Evolutionary conservation across 371 early-diverging fungal genomes (phyloP), one percentile per base, ranked within the genome.

Genomic region (Batrachochytrium dendrobatidis): DNA sequence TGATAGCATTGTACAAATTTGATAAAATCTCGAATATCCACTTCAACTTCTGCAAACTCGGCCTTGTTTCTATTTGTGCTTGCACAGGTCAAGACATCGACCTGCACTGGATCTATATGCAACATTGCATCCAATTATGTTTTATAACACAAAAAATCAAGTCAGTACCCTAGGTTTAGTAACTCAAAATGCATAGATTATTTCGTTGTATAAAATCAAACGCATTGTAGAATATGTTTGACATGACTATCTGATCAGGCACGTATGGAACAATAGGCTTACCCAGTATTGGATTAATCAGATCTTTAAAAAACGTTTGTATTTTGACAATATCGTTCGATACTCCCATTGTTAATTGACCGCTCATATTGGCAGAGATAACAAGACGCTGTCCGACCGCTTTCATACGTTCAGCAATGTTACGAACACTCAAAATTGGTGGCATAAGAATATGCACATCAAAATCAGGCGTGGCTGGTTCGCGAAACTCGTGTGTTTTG

Each of bases 301-400:
- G 54, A 10, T 71, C 67, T 30, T 65, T 65, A 62, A 66, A 84
- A 0, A 59, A 45, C 1, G 80, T 68, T 58, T 81, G 80, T 43
- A 79, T 68, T 33, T 67, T 53, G 2, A 76, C 76, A 20, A 70
- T 52, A 18, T 77, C 74, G 18, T 70, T 72, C 26, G 76, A 70
- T 0, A 77, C 69, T 24, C 58, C 46, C 44, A 83, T 53, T 30
- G 67, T 70, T 53, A 83, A 75, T 20, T 70, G 72, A 17, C 83
- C 83, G 18, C 57, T 59, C 80, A 81, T 79, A 58, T 84, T 84
- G 30, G 81, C 83, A 7, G 77, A 66, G 8, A 84, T 34, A 0
- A 63, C 69, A n/a, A 82, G 18, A 28, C 62, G 72, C n/a, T 71
- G 69, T 24, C 71, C 58, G 10, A 83, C 51, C 6, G 71, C 55